phyloP scores from a whole-genome alignment of 1,284 basidiomycete species.

The Termitomyces sp. region DNA sequence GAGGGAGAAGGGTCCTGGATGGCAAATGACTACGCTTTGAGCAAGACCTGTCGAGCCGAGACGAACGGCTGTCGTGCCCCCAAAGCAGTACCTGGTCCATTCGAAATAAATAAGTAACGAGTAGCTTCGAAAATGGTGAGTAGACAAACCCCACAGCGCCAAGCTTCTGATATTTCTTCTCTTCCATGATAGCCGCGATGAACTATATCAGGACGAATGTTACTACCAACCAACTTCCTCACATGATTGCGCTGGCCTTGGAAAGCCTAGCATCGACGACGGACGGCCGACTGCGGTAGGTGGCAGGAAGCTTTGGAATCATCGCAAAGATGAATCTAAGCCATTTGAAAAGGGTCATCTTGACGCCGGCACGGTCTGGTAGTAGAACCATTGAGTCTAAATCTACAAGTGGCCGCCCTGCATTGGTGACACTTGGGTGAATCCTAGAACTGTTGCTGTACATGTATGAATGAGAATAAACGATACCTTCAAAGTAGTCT shows the following conservation, averaged over 20 bases:
- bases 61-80: constrained; percentile 42
- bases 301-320: constrained; percentile 29
- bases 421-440: background rate
- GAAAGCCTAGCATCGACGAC: constrained; percentile 33
- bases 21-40: constrained; percentile 49
- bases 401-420: constrained; percentile 16
- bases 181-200: constrained; percentile 40
- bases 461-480: background rate
- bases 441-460: background rate
- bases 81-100: constrained; percentile 54
- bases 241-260: background rate
- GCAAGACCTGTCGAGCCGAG: constrained; percentile 38
- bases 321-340: constrained; percentile 18
- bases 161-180: constrained; percentile 52
- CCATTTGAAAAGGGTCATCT: constrained; percentile 6
- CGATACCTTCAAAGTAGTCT: constrained; percentile 18
- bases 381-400: constrained; percentile 5
- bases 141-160: constrained; percentile 54
- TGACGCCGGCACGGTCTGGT: constrained; percentile 4
- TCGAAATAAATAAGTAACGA: background rate
- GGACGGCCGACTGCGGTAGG: constrained; percentile 36
- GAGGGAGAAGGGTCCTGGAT: constrained; percentile 44
- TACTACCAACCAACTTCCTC: background rate
- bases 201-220: constrained; percentile 33
- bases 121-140: background rate